phyloP scores from a whole-genome alignment of 176 grass and related monocot species.

The Oryza punctata region DNA sequence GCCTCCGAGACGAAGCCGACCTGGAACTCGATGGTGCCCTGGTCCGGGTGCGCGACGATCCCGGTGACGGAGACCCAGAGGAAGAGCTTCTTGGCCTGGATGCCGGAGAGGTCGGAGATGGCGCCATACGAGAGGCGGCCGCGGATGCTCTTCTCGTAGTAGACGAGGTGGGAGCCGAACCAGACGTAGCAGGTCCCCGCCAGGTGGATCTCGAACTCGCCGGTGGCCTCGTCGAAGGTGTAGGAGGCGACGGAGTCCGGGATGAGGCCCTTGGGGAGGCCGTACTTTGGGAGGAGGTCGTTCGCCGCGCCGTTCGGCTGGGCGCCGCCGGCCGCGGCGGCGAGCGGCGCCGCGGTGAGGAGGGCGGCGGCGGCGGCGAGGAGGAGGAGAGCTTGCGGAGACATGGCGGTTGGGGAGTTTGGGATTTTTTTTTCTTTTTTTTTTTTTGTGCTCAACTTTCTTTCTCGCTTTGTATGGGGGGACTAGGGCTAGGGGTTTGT shows the following conservation, averaged over 20 bases:
- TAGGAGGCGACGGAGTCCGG: conserved; percentile 64
- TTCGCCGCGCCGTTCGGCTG: conserved; percentile 30
- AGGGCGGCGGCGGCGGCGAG: not conserved
- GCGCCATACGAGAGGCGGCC: conserved; percentile 54
- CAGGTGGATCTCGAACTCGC: conserved; percentile 75
- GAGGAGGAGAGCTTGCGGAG: conserved; percentile 1
- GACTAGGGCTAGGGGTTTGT: no score
- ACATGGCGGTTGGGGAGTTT: conserved; percentile 32
- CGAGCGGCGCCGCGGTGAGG: no score
- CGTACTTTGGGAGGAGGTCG: conserved; percentile 69
- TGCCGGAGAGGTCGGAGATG: conserved; percentile 65
- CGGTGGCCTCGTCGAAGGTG: conserved; percentile 47
- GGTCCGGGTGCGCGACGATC: conserved; percentile 52
- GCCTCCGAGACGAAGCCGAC: conserved; percentile 61
- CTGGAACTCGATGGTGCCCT: conserved; percentile 65
- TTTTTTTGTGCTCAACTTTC: not conserved
- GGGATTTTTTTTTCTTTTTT: not conserved
- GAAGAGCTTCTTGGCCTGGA: conserved; percentile 82
- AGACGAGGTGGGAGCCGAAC: conserved; percentile 64
- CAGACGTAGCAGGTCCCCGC: conserved; percentile 63
- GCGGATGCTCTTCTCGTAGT: conserved; percentile 57
- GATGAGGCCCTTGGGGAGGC: conserved; percentile 74
- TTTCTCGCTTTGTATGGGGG: not conserved
- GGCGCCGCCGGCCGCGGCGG: not conserved
- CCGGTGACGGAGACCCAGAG: conserved; percentile 66